Evolutionary conservation across 2,329 filamentous ascomycete species (phyloP).

Genomic region (Camptophora hylomeconis): DNA sequence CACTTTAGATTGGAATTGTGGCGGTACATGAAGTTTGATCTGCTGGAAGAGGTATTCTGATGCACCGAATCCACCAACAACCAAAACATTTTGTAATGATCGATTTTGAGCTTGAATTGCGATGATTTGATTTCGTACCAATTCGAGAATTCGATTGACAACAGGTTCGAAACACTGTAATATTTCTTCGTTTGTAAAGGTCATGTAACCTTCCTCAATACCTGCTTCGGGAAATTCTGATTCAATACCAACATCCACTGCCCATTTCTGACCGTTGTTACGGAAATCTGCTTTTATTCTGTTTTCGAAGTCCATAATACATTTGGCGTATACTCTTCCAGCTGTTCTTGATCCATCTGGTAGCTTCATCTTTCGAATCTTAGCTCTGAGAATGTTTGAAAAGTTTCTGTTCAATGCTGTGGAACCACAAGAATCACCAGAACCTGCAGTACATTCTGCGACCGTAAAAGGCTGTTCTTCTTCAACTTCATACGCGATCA

Average conservation of each 20-base stretch:
- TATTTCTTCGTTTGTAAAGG: slow-evolving; percentile 98
- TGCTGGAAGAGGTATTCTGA: slow-evolving; percentile 99
- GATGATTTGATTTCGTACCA: slow-evolving; percentile 96
- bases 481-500: slow-evolving; percentile 97
- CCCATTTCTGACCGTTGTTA: slow-evolving; percentile 98
- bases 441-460: slow-evolving; percentile 91
- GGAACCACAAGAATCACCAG: slow-evolving; percentile 95
- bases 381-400: slow-evolving; percentile 91
- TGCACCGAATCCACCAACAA: slow-evolving; percentile 94
- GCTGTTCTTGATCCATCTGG: slow-evolving; percentile 93
- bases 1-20: slow-evolving; percentile 96
- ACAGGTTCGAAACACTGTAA: slow-evolving; percentile 98
- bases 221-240: slow-evolving; percentile 94
- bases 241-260: slow-evolving; percentile 96
- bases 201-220: slow-evolving; percentile 99
- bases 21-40: slow-evolving; percentile 95
- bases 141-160: slow-evolving; percentile 88
- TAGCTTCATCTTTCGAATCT: slow-evolving; percentile 98
- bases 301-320: slow-evolving; percentile 99
- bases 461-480: slow-evolving; percentile 96
- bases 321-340: slow-evolving; percentile 97
- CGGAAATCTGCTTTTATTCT: slow-evolving; percentile 98
- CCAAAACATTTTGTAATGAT: slow-evolving; percentile 83
- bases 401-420: slow-evolving; percentile 97
- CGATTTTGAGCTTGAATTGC: slow-evolving; percentile 97